Conservation (phyloP, 2,329 filamentous ascomycete species). For the Pseudocercospora pini-densiflorae region DNA sequence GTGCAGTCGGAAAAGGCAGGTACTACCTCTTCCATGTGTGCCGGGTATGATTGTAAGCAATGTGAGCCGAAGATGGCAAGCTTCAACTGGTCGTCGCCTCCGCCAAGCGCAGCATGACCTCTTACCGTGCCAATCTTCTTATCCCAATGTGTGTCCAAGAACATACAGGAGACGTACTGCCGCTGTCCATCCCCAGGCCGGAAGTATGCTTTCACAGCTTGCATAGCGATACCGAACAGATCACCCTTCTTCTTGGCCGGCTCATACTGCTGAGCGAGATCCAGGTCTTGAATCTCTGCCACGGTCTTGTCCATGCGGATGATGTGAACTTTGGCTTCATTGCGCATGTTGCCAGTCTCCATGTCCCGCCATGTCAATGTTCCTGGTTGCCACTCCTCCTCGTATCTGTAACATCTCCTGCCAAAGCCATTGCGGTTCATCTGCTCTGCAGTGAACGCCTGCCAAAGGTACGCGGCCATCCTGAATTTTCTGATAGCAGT, state of each 20-base stretch:
- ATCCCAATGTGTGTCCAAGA: conserved; percentile 92
- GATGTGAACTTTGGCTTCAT: conserved; percentile 87
- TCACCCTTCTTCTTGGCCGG: conserved; percentile 72
- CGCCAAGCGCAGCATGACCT: conserved; percentile 84
- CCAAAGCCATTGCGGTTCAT: conserved; percentile 91
- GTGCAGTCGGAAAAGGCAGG: conserved; percentile 90
- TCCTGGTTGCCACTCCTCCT: conserved; percentile 92
- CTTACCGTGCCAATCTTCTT: conserved; percentile 69
- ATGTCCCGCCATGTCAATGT: conserved; percentile 77
- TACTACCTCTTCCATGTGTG: conserved; percentile 85
- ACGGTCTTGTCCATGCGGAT: conserved; percentile 83
- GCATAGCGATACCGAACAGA: conserved; percentile 75
- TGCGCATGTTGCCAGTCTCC: conserved; percentile 74
- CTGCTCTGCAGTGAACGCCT: conserved; percentile 94
- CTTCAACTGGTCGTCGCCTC: conserved; percentile 72
- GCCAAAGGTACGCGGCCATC: conserved; percentile 96
- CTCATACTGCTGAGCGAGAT: conserved; percentile 77
- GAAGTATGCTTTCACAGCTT: conserved; percentile 80
- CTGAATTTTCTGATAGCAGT: conserved; percentile 86
- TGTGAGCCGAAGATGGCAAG: conserved; percentile 93
- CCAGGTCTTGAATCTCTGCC: conserved; percentile 77
- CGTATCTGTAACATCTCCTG: conserved; percentile 83
- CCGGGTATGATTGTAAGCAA: conserved; percentile 86
- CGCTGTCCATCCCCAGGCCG: conserved; percentile 75
- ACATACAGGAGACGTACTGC: conserved; percentile 83